Evolutionary conservation across 2,329 filamentous ascomycete genomes (phyloP).

Genomic region (Chaetomium sp.): DNA sequence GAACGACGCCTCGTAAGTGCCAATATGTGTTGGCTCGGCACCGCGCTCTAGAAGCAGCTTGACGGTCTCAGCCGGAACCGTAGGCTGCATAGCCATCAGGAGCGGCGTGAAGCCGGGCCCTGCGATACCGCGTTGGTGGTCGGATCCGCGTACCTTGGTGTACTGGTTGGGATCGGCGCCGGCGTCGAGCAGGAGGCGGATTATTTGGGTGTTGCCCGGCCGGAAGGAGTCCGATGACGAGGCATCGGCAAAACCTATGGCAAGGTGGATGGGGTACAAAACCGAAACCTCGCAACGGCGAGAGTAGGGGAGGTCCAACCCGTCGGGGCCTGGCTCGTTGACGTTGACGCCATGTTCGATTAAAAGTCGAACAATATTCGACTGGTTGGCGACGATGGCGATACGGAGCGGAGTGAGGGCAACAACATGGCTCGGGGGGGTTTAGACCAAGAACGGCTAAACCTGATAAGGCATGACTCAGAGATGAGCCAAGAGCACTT

Average conservation of each 20-base stretch:
- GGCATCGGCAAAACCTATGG: no score
- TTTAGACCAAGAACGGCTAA: no score
- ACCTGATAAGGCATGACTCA: no score
- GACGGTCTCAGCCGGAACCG: constrained; percentile 26
- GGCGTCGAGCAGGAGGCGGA: constrained; percentile 23
- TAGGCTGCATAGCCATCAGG: constrained; percentile 23
- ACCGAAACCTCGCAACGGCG: background rate
- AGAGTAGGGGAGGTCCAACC: no score
- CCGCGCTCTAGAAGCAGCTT: constrained; percentile 24
- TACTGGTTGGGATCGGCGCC: constrained; percentile 26
- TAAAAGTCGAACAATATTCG: constrained; percentile 20
- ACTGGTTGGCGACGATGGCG: constrained; percentile 22
- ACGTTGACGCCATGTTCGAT: constrained; percentile 18
- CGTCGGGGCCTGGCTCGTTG: background rate
- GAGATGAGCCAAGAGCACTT: constrained; percentile 21
- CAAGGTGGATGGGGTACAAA: constrained; percentile 20
- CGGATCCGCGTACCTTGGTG: background rate
- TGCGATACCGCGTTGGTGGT: background rate
- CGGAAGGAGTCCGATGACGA: no score
- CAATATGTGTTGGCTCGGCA: constrained; percentile 4
- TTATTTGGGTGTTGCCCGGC: constrained; percentile 16
- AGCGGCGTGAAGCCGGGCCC: constrained; percentile 17
- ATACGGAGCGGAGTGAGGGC: constrained; percentile 20
- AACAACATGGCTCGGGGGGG: no score
- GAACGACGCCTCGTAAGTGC: background rate